Conservation (phyloP, 768 basidiomycete genomes). For the Bullera alba region DNA sequence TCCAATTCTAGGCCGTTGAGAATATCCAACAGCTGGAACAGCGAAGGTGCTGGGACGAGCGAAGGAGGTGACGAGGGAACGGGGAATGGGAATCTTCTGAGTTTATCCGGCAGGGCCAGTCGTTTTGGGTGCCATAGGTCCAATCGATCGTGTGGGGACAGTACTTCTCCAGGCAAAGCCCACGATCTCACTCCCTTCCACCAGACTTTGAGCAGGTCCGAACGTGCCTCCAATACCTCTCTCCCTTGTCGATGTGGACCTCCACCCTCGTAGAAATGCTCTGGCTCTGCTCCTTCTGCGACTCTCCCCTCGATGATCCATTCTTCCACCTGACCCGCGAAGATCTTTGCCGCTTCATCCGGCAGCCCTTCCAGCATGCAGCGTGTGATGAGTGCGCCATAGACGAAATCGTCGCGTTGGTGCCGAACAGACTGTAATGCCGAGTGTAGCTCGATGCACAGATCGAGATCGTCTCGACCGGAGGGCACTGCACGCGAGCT, state of each 20-base stretch:
- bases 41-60: conserved; percentile 32
- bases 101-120: conserved; percentile 33
- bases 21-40: conserved; percentile 22
- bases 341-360: conserved; percentile 40
- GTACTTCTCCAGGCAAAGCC: conserved; percentile 37
- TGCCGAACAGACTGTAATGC: conserved; percentile 20
- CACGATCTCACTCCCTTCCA: conserved; percentile 40
- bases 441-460: conserved; percentile 5
- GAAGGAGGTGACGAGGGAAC: conserved; percentile 37
- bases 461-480: background rate
- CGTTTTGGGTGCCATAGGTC: conserved; percentile 43
- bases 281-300: conserved; percentile 33
- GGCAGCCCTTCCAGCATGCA: conserved; percentile 22
- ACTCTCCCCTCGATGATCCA: conserved; percentile 45
- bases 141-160: conserved; percentile 37
- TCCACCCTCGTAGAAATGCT: conserved; percentile 35
- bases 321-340: conserved; percentile 45
- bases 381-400: conserved; percentile 20
- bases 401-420: conserved; percentile 24
- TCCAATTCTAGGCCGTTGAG: conserved; percentile 15
- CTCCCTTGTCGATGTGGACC: conserved; percentile 19
- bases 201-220: conserved; percentile 25
- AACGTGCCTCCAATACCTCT: conserved; percentile 1
- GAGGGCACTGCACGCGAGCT: too few species aligned
- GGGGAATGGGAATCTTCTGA: conserved; percentile 40